These are phyloP conservation scores for Monosporozyma yasuniensis DNA, from an alignment of 805 yeast species.

Conservation along the genomic window DNA sequence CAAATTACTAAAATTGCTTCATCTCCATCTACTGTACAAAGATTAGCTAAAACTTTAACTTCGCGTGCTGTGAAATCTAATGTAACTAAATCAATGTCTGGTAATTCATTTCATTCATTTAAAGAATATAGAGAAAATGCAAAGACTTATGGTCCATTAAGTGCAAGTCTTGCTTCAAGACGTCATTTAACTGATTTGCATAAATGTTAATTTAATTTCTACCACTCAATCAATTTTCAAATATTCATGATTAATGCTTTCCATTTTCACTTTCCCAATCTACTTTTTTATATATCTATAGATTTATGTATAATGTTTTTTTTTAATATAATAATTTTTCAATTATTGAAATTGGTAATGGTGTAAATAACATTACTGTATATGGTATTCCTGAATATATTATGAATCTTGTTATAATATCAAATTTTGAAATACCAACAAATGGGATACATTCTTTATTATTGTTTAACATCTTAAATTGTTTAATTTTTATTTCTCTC, in stretches of 20 bases:
- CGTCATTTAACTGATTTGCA: constrained; percentile 12
- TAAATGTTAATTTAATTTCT: not conserved
- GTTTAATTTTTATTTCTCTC: constrained; percentile 14
- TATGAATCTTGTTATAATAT: constrained; percentile 63
- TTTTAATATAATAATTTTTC: too few relatives aligned
- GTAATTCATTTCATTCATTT: constrained; percentile 31
- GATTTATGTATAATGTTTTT: not conserved
- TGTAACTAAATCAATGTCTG: constrained; percentile 10
- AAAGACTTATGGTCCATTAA: constrained; percentile 33
- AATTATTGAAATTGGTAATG: not conserved
- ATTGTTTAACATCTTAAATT: too few relatives aligned
- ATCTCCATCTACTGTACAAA: not conserved
- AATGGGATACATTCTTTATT: constrained; percentile 37
- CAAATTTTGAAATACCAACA: constrained; percentile 59
- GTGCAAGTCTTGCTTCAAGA: constrained; percentile 18
- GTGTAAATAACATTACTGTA: constrained; percentile 34
- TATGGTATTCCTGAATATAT: constrained; percentile 77
- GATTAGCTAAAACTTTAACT: not conserved
- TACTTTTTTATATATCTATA: too few relatives aligned
- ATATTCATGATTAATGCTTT: not conserved
- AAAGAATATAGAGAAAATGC: constrained; percentile 33
- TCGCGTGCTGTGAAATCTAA: not conserved
- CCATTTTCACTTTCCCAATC: too few relatives aligned
- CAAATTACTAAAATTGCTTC: not conserved
- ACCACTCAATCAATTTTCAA: not conserved